Conservation (phyloP, 2,329 filamentous ascomycete genomes). For the Alternaria angustiovoidea region DNA sequence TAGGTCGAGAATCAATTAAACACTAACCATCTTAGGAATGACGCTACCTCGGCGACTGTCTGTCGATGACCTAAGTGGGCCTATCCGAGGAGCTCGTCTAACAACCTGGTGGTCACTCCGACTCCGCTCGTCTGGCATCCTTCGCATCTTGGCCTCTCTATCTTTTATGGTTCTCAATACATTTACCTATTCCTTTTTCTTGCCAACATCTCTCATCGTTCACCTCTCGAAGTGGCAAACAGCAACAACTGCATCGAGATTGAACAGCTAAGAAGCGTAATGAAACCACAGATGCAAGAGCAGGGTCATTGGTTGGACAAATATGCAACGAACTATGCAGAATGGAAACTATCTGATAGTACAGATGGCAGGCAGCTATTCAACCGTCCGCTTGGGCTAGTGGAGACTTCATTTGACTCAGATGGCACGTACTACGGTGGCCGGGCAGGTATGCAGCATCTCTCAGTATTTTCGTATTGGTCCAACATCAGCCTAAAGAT, state of each 20-base stretch:
- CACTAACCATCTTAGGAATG: background rate
- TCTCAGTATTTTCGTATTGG: background rate
- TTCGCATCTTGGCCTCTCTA: background rate
- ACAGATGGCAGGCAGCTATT: conserved; percentile 32
- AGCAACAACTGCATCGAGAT: background rate
- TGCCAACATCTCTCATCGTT: background rate
- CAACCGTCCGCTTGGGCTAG: conserved; percentile 52
- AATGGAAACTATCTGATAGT: conserved; percentile 40
- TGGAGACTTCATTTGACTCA: conserved; percentile 56
- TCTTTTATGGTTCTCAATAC: background rate
- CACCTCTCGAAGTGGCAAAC: background rate
- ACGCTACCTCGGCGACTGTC: conserved; percentile 5
- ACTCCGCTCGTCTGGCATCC: background rate
- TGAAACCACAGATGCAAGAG: conserved; percentile 2
- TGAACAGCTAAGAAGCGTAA: background rate
- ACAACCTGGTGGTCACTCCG: background rate
- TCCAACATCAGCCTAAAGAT: background rate
- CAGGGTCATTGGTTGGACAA: conserved; percentile 49
- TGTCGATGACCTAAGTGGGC: background rate
- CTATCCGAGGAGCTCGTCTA: background rate
- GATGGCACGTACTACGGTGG: conserved; percentile 57
- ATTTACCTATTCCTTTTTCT: background rate
- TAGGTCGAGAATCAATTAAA: background rate
- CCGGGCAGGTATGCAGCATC: conserved; percentile 39
- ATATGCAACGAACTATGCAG: conserved; percentile 51